These are phyloP conservation scores for Alternaria conjuncta DNA, from an alignment of 2,329 filamentous ascomycete genomes.

Conservation along the genomic window DNA sequence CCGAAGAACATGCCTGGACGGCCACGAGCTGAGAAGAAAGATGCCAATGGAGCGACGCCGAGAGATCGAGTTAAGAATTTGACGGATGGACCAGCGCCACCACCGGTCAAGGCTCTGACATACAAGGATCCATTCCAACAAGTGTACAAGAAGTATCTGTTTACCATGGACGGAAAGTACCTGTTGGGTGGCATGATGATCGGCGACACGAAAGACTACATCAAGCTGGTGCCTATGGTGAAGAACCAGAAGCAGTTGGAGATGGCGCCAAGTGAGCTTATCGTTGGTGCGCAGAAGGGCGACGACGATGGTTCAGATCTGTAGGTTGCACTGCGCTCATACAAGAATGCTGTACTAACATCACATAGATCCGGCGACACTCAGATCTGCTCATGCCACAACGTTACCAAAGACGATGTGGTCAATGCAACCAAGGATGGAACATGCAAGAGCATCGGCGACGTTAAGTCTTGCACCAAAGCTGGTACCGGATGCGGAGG, in stretches of 20 bases:
- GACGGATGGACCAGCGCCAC: slow-evolving; percentile 62
- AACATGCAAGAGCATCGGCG: slow-evolving; percentile 78
- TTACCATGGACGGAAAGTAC: slow-evolving; percentile 88
- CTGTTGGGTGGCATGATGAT: slow-evolving; percentile 98
- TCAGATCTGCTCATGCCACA: slow-evolving; percentile 92
- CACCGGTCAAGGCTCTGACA: slow-evolving; percentile 79
- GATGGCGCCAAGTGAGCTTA: slow-evolving; percentile 79
- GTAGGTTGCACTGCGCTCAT: slow-evolving; percentile 38
- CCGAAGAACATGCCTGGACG: slow-evolving; percentile 74
- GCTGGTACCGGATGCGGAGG: slow-evolving; percentile 90
- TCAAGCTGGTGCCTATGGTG: slow-evolving; percentile 86
- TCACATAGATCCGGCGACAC: slow-evolving; percentile 71
- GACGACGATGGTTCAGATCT: slow-evolving; percentile 81
- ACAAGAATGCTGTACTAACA: slow-evolving; percentile 19
- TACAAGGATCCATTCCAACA: slow-evolving; percentile 89
- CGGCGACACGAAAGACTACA: slow-evolving; percentile 87
- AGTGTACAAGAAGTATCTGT: slow-evolving; percentile 93
- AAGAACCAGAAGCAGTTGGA: slow-evolving; percentile 83
- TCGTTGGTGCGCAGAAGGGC: slow-evolving; percentile 76
- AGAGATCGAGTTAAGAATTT: slow-evolving; percentile 58
- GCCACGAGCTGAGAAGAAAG: slow-evolving; percentile 55
- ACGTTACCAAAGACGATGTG: slow-evolving; percentile 85
- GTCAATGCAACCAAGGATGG: slow-evolving; percentile 75
- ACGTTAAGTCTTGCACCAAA: slow-evolving; percentile 89
- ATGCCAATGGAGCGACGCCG: slow-evolving; percentile 36